These are phyloP conservation scores for Luzula sylvatica DNA, from an alignment of 176 grass and related monocot species.

Conservation along the genomic window DNA sequence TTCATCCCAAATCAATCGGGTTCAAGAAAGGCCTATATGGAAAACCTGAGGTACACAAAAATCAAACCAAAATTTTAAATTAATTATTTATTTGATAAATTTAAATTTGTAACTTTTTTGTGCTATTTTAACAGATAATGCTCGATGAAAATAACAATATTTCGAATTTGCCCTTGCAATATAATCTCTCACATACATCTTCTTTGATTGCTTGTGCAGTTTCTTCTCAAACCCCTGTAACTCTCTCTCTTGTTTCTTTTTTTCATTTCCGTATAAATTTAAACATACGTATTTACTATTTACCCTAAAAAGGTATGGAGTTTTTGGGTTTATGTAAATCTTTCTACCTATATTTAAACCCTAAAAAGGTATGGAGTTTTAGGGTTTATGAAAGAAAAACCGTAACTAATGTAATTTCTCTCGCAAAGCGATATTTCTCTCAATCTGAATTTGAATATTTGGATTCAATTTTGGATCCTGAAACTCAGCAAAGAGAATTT, in stretches of 20 bases:
- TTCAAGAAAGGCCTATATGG: conserved; percentile 88
- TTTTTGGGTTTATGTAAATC: too few relatives aligned
- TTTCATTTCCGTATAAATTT: neutral
- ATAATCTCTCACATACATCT: conserved; percentile 88
- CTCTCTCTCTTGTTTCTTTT: conserved; percentile 17
- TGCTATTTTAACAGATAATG: conserved; percentile 38
- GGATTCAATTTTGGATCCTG: conserved; percentile 38
- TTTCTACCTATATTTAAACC: too few relatives aligned
- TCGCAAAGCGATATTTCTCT: conserved; percentile 80
- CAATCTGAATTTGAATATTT: conserved; percentile 67
- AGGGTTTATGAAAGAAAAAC: conserved; percentile 81
- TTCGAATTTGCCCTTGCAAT: conserved; percentile 50
- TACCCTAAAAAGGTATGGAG: too few relatives aligned
- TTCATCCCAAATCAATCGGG: conserved; percentile 69
- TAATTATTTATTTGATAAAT: conserved; percentile 22
- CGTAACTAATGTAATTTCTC: conserved; percentile 45
- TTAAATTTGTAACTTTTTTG: conserved; percentile 27
- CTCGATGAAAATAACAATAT: conserved; percentile 30
- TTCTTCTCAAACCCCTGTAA: conserved; percentile 46
- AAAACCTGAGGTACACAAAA: conserved; percentile 76
- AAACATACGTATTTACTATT: too few relatives aligned
- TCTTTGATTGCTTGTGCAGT: conserved; percentile 87
- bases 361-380: conserved; percentile 84
- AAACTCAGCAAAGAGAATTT: conserved; percentile 69
- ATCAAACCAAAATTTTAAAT: neutral